Base-by-base conservation (phyloP, 345 rosid species). In the Clarkia xantiana region DNA sequence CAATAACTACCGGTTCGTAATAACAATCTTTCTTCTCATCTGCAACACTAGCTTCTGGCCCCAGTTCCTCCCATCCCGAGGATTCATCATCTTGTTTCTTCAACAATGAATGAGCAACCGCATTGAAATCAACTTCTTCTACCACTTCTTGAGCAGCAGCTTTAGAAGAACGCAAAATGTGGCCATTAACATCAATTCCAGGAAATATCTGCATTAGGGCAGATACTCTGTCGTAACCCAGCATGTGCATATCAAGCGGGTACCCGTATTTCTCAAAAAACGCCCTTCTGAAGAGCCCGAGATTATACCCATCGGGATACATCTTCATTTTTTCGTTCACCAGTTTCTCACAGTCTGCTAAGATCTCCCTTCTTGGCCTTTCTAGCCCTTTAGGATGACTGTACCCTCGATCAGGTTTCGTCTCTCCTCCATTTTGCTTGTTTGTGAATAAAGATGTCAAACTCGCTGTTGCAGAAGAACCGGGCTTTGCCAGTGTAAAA, bases 331-430 rank as follows among this genome's bases (percentile, higher is more conserved):
- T 18, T 49, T 71, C 74, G 52, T 67, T 59, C 55, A 70, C 76
- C 58, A 89, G 81, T 47, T 71, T 73, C 45, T 64, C 78, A 61
- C 84, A 85, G 66, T 89, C 79, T 0, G 44, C 55, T 42, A 84
- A 50, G 44, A 70, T 66, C 56, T 78, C 59, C 39, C 49, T 59
- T 66, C 71, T 73, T 12, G 74, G 69, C 67, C 53, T 69, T 42
- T 65, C 70, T n/a, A 52, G 22, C 12, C 62, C 62, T 55, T 58
- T 65, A 38, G 63, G 75, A 61, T 79, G 44, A 57, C 61, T 55
- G 65, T 53, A 68, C 36, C 36, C 36, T 10, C 36, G 8, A 45
- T 57, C 50, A 44, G 51, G 15, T 34, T 53, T 68, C 44, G 60
- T 51, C 46, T 71, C 79, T 7, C 49, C 48, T 11, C n/a, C n/a